Evolutionary conservation across 164 flowering plant genomes (phyloP).

Genomic region (Paratinospora sagittata): DNA sequence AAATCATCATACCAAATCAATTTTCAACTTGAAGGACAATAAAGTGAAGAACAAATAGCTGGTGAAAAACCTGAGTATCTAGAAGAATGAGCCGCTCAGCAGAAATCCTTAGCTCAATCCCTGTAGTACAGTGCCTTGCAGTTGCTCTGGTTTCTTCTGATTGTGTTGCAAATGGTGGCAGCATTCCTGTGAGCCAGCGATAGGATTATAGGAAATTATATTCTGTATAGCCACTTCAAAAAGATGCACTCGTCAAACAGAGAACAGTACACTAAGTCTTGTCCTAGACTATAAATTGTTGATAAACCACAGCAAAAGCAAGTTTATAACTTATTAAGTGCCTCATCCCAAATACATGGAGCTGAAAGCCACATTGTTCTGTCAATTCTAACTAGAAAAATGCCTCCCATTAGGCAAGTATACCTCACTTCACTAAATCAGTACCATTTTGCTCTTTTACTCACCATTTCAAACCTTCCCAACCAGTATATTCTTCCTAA

Average conservation of each 20-base stretch:
- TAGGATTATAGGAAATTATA: slow-evolving; percentile 3
- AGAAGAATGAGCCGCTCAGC: slow-evolving; percentile 84
- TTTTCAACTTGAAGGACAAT: neutral
- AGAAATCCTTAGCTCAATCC: slow-evolving; percentile 82
- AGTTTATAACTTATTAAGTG: too few relatives aligned
- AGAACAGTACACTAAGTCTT: too few relatives aligned
- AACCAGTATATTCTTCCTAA: neutral
- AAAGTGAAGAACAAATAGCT: neutral
- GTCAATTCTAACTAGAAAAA: too few relatives aligned
- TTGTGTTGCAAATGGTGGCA: slow-evolving; percentile 77
- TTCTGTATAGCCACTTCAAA: neutral
- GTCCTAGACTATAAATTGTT: too few relatives aligned
- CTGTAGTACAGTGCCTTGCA: slow-evolving; percentile 76
- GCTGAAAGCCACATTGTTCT: too few relatives aligned
- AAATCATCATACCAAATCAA: neutral
- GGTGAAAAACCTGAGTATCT: slow-evolving; percentile 66
- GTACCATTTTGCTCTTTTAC: neutral
- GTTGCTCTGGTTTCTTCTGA: slow-evolving; percentile 65
- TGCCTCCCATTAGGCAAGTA: neutral
- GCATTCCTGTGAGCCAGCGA: slow-evolving; percentile 49
- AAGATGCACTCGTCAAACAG: neutral
- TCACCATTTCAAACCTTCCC: neutral
- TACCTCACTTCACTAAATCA: neutral
- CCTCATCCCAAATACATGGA: too few relatives aligned
- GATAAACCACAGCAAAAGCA: too few relatives aligned